These are phyloP conservation scores for Lizanozyma gosingica DNA, from an alignment of 1,139 yeast genomes.

Conservation along the genomic window DNA sequence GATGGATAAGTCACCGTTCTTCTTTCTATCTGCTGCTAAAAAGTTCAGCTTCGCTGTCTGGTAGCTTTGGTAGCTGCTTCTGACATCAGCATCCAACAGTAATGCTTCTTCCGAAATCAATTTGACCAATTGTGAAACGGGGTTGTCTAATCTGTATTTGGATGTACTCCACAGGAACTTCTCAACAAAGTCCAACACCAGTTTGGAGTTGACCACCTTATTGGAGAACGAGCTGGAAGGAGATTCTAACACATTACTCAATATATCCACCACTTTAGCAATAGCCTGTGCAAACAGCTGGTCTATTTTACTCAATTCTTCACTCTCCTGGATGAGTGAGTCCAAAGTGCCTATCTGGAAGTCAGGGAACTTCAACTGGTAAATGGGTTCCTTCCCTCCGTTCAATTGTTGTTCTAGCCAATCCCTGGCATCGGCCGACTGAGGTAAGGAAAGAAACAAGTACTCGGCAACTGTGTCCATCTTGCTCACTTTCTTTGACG, in stretches of 20 bases:
- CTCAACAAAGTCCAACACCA: constrained; percentile 57
- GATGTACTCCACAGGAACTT: constrained; percentile 80
- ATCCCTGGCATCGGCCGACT: constrained; percentile 32
- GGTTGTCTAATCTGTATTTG: constrained; percentile 77
- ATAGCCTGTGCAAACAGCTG: constrained; percentile 62
- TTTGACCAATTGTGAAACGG: constrained; percentile 68
- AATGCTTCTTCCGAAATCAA: constrained; percentile 68
- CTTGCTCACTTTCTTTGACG: constrained; percentile 4
- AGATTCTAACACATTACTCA: constrained; percentile 42
- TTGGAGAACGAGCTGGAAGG: constrained; percentile 25
- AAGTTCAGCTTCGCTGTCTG: constrained; percentile 77
- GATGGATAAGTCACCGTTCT: constrained; percentile 87
- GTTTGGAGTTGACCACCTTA: constrained; percentile 33
- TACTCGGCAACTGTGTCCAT: constrained; percentile 30
- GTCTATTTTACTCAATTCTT: constrained; percentile 78
- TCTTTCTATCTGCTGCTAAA: constrained; percentile 84
- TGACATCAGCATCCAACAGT: constrained; percentile 76
- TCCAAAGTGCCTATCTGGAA: constrained; percentile 95
- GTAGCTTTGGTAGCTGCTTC: constrained; percentile 59
- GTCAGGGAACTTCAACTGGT: constrained; percentile 59
- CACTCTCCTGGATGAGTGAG: constrained; percentile 81
- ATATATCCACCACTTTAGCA: constrained; percentile 66
- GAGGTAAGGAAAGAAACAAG: constrained; percentile 45
- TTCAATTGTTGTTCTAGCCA: constrained; percentile 38
- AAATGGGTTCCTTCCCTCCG: constrained; percentile 33